phyloP scores from a whole-genome alignment of 1,284 basidiomycete genomes.

The Irpex lacteus region DNA sequence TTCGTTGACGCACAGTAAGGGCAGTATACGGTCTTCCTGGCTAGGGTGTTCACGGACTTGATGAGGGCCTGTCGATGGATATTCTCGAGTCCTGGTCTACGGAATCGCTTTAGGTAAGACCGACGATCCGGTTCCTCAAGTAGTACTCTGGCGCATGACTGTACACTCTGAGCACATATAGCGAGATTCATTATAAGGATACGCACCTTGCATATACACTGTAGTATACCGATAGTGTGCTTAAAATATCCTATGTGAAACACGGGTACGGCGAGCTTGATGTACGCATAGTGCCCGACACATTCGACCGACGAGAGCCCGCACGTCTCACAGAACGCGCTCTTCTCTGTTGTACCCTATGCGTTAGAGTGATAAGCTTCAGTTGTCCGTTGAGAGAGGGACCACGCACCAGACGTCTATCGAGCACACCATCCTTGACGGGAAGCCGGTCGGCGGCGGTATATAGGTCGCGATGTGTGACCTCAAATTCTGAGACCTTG shows the following conservation, averaged over 20 bases:
- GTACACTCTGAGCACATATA: neutral
- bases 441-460: slow-evolving; percentile 77
- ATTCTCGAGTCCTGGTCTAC: slow-evolving; percentile 89
- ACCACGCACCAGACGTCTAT: slow-evolving; percentile 76
- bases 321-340: slow-evolving; percentile 92
- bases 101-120: slow-evolving; percentile 84
- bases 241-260: slow-evolving; percentile 99
- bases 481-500: slow-evolving; percentile 91
- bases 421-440: slow-evolving; percentile 89
- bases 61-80: slow-evolving; percentile 84
- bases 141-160: slow-evolving; percentile 96
- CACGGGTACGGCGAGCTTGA: slow-evolving; percentile 93
- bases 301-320: slow-evolving; percentile 92
- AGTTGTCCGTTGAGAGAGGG: slow-evolving; percentile 5
- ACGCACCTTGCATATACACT: slow-evolving; percentile 92
- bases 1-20: slow-evolving; percentile 94
- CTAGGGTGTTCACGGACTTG: slow-evolving; percentile 87
- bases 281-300: slow-evolving; percentile 97
- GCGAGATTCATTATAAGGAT: neutral
- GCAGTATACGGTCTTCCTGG: slow-evolving; percentile 91
- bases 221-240: slow-evolving; percentile 90
- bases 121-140: slow-evolving; percentile 88
- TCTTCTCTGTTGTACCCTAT: slow-evolving; percentile 97
- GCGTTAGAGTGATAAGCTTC: slow-evolving; percentile 2
- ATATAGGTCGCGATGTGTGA: slow-evolving; percentile 91